Base-by-base conservation (phyloP, 1,139 yeast genomes). In the Saccharomyces hybrid region DNA sequence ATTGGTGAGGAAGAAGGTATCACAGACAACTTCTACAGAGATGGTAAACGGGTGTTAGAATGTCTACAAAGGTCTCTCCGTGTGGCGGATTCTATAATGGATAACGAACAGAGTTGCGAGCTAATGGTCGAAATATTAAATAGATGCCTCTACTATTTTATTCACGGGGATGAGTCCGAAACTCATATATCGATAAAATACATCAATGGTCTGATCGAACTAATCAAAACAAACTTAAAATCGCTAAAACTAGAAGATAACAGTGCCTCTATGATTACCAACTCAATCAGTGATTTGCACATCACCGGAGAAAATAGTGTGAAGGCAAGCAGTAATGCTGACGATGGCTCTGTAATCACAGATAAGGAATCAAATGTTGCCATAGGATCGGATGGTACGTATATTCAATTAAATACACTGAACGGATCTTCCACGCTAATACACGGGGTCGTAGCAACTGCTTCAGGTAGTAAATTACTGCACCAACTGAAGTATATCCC, bases 11-110 rank as follows among this genome's bases (percentile, higher is more conserved):
- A 76, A 56, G 81, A 77, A 55, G 80, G 74, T 50, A 69, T 65
- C 34, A 65, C 68, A 8, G 65, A 70, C 2, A 57, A 56, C 31
- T 59, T 59, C 42, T 52, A 53, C 28, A 54, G 81, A 46, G 84
- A 82, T 63, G 84, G 82, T 47, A 82, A 78, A 64, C 74, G 84
- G 42, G 87, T 82, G 1, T 70, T 85, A 57, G 90, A 85, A 64
- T 84, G 89, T 64, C 71, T 85, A 38, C 88, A 84, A 65, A 75
- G 93, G 62, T 82, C 97, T 0, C 72, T 93, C 31, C 77, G 97
- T 51, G 88, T 89, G 8, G 96, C 98, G 0, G 98, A 93, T 69
- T 88, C 95, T 13, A 88, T 95, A 59, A 85, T 93, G 84, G 71
- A 68, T 56, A 68, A 65, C 49, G 61, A 65, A 11, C 70, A 67